Evolutionary conservation across 345 rosid genomes (phyloP).

Genomic region (Corchorus capsularis): DNA sequence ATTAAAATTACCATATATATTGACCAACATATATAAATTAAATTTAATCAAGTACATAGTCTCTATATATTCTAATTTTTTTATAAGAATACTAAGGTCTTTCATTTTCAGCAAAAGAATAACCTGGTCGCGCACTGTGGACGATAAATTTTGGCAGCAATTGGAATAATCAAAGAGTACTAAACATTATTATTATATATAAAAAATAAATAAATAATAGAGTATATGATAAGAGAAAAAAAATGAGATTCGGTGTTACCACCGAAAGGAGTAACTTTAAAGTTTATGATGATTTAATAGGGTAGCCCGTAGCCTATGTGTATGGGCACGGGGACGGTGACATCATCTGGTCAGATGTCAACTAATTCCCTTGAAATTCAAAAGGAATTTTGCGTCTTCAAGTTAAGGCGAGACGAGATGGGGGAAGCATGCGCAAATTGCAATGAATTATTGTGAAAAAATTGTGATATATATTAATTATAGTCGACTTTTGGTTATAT

Average conservation of each 20-base stretch:
- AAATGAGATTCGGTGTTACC: background rate
- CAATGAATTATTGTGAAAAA: too few species aligned
- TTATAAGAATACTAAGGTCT: background rate
- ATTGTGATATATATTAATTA: too few species aligned
- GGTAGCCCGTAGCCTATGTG: too few species aligned
- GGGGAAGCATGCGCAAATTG: too few species aligned
- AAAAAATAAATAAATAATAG: too few species aligned
- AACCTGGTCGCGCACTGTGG: background rate
- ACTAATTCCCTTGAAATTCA: background rate
- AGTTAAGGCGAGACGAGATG: conserved; percentile 19
- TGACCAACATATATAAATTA: too few species aligned
- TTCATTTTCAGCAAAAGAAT: background rate
- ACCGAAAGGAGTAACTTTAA: background rate
- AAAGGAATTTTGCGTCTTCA: background rate
- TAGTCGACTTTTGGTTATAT: background rate
- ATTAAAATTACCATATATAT: too few species aligned
- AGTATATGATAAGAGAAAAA: background rate
- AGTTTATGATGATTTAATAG: background rate
- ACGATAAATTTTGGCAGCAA: too few species aligned
- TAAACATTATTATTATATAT: too few species aligned
- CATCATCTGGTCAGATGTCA: background rate
- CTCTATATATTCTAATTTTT: too few species aligned
- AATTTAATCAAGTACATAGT: too few species aligned
- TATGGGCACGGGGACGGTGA: background rate
- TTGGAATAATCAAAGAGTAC: too few species aligned